These are phyloP conservation scores for Scheffersomyces parashehatae DNA, from an alignment of 1,139 yeast species.

Conservation along the genomic window DNA sequence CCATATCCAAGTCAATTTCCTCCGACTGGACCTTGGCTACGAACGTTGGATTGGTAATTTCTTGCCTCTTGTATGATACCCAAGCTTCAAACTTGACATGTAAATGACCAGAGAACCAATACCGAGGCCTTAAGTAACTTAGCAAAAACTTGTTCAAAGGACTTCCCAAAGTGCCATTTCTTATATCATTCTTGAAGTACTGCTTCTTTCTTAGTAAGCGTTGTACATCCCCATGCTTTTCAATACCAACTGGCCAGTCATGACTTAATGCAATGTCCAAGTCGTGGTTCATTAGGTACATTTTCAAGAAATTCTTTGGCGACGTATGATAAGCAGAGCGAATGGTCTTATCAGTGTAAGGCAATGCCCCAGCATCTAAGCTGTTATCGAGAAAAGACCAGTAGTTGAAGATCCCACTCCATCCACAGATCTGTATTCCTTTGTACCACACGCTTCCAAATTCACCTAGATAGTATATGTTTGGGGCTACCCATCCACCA, in stretches of 20 bases:
- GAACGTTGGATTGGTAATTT: slow-evolving; percentile 1
- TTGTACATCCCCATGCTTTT: slow-evolving; percentile 57
- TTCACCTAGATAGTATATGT: slow-evolving; percentile 85
- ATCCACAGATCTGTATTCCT: slow-evolving; percentile 76
- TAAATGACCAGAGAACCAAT: slow-evolving; percentile 90
- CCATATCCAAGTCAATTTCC: slow-evolving; percentile 11
- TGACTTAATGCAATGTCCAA: slow-evolving; percentile 69
- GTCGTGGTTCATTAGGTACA: slow-evolving; percentile 35
- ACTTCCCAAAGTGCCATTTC: slow-evolving; percentile 65
- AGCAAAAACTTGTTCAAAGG: slow-evolving; percentile 66
- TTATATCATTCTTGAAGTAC: slow-evolving; percentile 65
- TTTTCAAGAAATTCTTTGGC: slow-evolving; percentile 59
- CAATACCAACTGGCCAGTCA: slow-evolving; percentile 94
- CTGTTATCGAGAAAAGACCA: slow-evolving; percentile 25
- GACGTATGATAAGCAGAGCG: slow-evolving; percentile 77
- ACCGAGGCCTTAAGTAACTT: slow-evolving; percentile 54
- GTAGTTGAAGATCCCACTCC: slow-evolving; percentile 79
- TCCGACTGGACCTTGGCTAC: background rate
- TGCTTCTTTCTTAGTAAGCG: slow-evolving; percentile 59
- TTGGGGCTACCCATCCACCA: slow-evolving; percentile 96
- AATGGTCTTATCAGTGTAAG: slow-evolving; percentile 46
- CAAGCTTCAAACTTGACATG: slow-evolving; percentile 74
- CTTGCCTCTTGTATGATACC: slow-evolving; percentile 16
- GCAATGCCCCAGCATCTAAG: slow-evolving; percentile 39
- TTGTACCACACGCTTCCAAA: slow-evolving; percentile 71